Base-by-base conservation (phyloP, 768 basidiomycete species). In the Mycena epipterygia region DNA sequence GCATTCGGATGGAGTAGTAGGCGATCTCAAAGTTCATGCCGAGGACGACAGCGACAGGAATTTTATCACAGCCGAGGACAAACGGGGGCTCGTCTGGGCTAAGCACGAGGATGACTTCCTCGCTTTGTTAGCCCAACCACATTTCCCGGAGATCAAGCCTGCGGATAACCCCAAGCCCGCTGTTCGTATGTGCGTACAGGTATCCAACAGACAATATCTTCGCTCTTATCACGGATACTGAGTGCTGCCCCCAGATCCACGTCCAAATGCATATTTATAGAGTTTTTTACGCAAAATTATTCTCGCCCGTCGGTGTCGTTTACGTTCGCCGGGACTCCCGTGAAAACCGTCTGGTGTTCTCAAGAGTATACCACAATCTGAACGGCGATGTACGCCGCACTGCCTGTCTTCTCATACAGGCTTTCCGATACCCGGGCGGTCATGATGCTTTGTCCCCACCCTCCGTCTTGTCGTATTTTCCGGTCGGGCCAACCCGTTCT, bases 311-410 rank as follows among this genome's bases (percentile, higher is more conserved):
- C 25, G 57, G 39, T 29, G 57, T 59, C 27, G 27, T 59, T 16
- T 59, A 59, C 41, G 17, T 59, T 9, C 27, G 57, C n/a, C 57
- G 57, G 5, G 57, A 59, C 23, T 19, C 39, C 9, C 23, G 39
- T 42, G 9, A 7, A 23, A 8, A 16, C 57, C 23, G 14, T 41
- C 25, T 59, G 39, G 6, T 42, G 3, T 39, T 59, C 27, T 59
- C 57, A 11, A 12, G 57, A 42, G 37, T 59, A 11, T 59, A 59
- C 57, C 37, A 30, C 27, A n/a, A 59, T 11, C 39, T 59, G 27
- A 16, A 59, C 17, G 57, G 27, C 16, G 57, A 59, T 23, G 57
- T 59, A 29, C 39, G 37, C n/a, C 57, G 57, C n/a, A 59, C 57
- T 29, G 37, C 39, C n/a, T 56, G 55, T 25, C 55, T 39, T 21